These are phyloP conservation scores for Cordyceps militaris DNA, from an alignment of 2,329 filamentous ascomycete genomes.

Conservation along the genomic window DNA sequence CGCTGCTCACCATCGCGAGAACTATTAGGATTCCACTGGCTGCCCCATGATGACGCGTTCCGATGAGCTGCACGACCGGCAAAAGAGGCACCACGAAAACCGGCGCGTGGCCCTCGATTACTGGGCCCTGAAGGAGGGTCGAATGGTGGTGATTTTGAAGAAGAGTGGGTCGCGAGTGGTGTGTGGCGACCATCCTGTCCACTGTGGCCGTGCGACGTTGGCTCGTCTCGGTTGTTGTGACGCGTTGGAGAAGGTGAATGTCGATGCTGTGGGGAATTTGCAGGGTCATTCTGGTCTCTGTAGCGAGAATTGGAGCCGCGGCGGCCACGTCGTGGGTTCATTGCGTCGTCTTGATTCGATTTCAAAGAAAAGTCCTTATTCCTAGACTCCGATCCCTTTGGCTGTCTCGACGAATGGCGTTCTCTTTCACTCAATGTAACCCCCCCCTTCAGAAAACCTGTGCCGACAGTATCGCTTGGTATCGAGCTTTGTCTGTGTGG, in stretches of 20 bases:
- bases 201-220: constrained; percentile 35
- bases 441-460: constrained; percentile 28
- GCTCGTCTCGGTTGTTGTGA: constrained; percentile 19
- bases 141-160: constrained; percentile 42
- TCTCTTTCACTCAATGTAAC: constrained; percentile 33
- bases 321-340: constrained; percentile 38
- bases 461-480: constrained; percentile 25
- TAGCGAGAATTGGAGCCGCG: constrained; percentile 26
- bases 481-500: constrained; percentile 9
- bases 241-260: constrained; percentile 31
- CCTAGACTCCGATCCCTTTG: constrained; percentile 24
- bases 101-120: constrained; percentile 42
- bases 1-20: not conserved
- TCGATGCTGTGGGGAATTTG: constrained; percentile 22
- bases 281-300: constrained; percentile 22
- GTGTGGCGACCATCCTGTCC: constrained; percentile 42
- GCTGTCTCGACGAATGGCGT: constrained; percentile 24
- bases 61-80: constrained; percentile 38
- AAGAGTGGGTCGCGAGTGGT: constrained; percentile 39
- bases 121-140: constrained; percentile 49
- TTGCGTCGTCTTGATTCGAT: constrained; percentile 45
- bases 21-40: constrained; percentile 58
- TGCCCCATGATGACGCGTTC: constrained; percentile 56
- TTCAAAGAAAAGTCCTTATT: constrained; percentile 35
- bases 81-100: constrained; percentile 48